These are phyloP conservation scores for Exserohilum rostratum DNA, from an alignment of 2,329 filamentous ascomycete genomes.

Conservation along the genomic window DNA sequence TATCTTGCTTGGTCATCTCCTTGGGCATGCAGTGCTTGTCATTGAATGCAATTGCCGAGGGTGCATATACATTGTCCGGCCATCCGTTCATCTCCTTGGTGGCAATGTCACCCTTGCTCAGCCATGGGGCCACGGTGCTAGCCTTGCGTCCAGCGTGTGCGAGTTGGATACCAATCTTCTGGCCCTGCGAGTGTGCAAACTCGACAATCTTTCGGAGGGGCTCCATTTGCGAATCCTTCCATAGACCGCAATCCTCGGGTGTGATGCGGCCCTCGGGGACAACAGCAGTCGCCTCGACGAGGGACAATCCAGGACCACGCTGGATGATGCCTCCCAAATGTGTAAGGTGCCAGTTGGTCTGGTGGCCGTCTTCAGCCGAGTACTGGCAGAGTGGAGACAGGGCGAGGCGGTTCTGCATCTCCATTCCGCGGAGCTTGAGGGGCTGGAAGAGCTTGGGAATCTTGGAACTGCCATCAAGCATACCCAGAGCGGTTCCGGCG, in stretches of 20 bases:
- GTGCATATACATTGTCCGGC: constrained; percentile 61
- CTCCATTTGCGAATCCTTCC: constrained; percentile 82
- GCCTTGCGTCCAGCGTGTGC: constrained; percentile 76
- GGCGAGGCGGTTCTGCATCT: constrained; percentile 71
- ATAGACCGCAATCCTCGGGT: constrained; percentile 78
- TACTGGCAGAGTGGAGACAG: constrained; percentile 64
- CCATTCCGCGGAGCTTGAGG: constrained; percentile 63
- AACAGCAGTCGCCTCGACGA: constrained; percentile 81
- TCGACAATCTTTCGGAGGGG: constrained; percentile 73
- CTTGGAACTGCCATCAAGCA: constrained; percentile 56
- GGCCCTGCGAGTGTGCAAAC: constrained; percentile 78
- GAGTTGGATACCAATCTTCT: constrained; percentile 80
- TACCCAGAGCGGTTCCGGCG: constrained; percentile 55
- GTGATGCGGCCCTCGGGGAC: constrained; percentile 80
- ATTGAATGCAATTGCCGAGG: constrained; percentile 67
- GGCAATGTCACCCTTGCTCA: constrained; percentile 62
- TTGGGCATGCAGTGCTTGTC: constrained; percentile 66
- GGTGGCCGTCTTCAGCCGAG: constrained; percentile 70
- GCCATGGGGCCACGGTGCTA: constrained; percentile 67
- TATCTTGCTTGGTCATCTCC: constrained; percentile 72
- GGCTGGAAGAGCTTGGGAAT: constrained; percentile 67
- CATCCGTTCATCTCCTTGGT: constrained; percentile 60
- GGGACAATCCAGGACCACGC: constrained; percentile 74
- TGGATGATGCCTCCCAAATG: constrained; percentile 80
- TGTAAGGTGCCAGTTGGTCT: constrained; percentile 80